A percentile compares a stretch with the other conserved stretches of the same genome.
phyloP scores from a whole-genome alignment of 768 basidiomycete genomes.

The Hebeloma cylindrosporum region DNA sequence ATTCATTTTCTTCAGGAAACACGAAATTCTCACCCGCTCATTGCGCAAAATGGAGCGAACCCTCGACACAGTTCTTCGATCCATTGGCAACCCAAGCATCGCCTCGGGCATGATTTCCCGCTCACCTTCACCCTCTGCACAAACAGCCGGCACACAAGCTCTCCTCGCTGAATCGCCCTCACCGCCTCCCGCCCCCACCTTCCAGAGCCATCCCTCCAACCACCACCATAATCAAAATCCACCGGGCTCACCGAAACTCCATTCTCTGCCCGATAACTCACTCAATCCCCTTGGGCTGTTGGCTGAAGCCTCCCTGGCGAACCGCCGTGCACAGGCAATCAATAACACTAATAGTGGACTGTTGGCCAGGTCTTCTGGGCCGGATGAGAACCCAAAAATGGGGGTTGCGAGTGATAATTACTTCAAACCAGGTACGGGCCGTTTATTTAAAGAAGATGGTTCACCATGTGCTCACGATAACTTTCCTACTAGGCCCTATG shows the following conservation, averaged over 20 bases:
- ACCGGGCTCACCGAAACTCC: slow-evolving; percentile 78
- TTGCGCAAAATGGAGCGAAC: slow-evolving; percentile 91
- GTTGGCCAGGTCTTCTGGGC: slow-evolving; percentile 35
- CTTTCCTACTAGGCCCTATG: slow-evolving; percentile 66
- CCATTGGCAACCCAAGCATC: slow-evolving; percentile 82
- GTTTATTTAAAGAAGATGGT: no score
- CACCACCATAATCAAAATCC: slow-evolving; percentile 26
- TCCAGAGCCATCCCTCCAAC: slow-evolving; percentile 19
- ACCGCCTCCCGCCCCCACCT: slow-evolving; percentile 34
- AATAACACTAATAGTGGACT: slow-evolving; percentile 41
- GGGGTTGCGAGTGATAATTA: slow-evolving; percentile 87
- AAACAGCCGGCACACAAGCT: slow-evolving; percentile 55
- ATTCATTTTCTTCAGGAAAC: slow-evolving; percentile 70
- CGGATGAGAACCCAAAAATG: slow-evolving; percentile 48
- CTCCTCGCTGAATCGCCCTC: slow-evolving; percentile 53
- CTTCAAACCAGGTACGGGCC: slow-evolving; percentile 79
- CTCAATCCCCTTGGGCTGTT: slow-evolving; percentile 91
- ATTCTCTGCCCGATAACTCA: slow-evolving; percentile 88
- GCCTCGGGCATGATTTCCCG: slow-evolving; percentile 79
- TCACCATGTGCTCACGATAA: no score
- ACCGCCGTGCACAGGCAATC: slow-evolving; percentile 58
- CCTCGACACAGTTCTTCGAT: slow-evolving; percentile 87
- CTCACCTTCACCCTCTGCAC: slow-evolving; percentile 68
- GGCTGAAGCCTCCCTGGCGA: slow-evolving; percentile 85
- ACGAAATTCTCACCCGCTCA: slow-evolving; percentile 77